Percentiles rank a stretch among this genome's conserved stretches.
Conservation (phyloP, 2,329 filamentous ascomycete genomes). For the Neospermospora avenae region DNA sequence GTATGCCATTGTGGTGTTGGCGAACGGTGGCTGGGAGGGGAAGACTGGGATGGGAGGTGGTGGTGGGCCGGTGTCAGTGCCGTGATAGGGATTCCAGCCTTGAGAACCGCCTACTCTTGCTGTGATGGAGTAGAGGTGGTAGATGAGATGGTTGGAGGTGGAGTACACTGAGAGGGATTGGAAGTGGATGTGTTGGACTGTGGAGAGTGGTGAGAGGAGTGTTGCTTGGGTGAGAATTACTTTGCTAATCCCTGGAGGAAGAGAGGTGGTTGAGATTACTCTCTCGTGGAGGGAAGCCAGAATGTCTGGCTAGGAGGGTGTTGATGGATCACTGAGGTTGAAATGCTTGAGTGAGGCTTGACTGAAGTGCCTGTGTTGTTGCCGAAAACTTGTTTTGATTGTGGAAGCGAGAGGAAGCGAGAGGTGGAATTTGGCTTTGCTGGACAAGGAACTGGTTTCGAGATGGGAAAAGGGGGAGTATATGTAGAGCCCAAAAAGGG, state of each 20-base stretch:
- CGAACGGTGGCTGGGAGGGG: background rate
- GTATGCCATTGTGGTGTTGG: background rate
- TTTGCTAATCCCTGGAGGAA: conserved; percentile 17
- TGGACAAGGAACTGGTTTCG: background rate
- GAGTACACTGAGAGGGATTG: conserved; percentile 22
- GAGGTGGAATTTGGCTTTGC: background rate
- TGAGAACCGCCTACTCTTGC: conserved; percentile 22
- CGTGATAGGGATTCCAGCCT: conserved; percentile 30
- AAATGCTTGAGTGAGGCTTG: background rate
- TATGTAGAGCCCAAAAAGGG: background rate
- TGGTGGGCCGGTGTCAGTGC: conserved; percentile 27
- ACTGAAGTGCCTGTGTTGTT: background rate
- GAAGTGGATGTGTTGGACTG: conserved; percentile 18
- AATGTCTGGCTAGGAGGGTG: conserved; percentile 5
- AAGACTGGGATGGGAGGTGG: conserved; percentile 26
- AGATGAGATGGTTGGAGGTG: conserved; percentile 11
- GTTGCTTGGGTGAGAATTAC: conserved; percentile 18
- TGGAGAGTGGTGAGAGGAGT: conserved; percentile 15
- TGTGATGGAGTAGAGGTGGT: conserved; percentile 16
- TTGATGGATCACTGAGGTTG: background rate
- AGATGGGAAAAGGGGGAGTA: background rate
- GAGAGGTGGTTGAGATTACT: conserved; percentile 2
- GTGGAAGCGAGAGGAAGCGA: too few species aligned
- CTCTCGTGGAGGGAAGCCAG: conserved; percentile 22
- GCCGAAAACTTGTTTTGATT: too few species aligned